Base-by-base conservation (phyloP, 2,329 filamentous ascomycete species). In the Hymenotorrendiella dingleyae region DNA sequence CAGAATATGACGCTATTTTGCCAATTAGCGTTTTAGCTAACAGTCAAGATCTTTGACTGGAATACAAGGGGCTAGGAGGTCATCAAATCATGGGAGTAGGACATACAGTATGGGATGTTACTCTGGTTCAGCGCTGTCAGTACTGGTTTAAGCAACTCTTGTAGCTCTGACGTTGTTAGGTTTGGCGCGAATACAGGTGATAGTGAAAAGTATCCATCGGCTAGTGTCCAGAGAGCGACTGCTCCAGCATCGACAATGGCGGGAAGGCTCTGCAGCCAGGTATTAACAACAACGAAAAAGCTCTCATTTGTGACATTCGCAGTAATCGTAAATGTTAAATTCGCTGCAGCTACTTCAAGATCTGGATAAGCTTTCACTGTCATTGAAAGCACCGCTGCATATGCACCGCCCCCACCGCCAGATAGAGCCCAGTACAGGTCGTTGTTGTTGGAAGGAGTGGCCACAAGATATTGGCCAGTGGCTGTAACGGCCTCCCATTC, bases 341-440 rank as follows among this genome's bases (percentile, higher is more conserved):
- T 67, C 1, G 70, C 65, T 2, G 68, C 73, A 1, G 67, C 64
- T 3, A 71, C 63, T 0, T 59, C 57, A 6, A 57, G 57, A 43
- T 72, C 67, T 0, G 64, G 60, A 55, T 78, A 66, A 1, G 71
- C 67, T 47, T 72, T 73, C 29, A 71, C 63, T 0, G 73, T 80
- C 57, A 80, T 65, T 2, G 72, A 74, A 12, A 69, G 58, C 1
- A 82, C 74, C 2, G 80, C 65, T 2, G 67, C 78, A 50, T 73
- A 83, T 22, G 69, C 80, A 11, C 76, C 75, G 7, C 70, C 73
- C 2, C 80, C 78, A 0, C 79, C 77, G 3, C 78, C 78, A 30
- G 67, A 66, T 1, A 82, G 60, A 1, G 79, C 80, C 79, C 78
- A 84, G 63, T 77, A 83, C 1, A 84, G 64, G 39, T 82, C 78